Evolutionary conservation across 805 yeast genomes (phyloP).

Genomic region (Saccharomyces mikatae): DNA sequence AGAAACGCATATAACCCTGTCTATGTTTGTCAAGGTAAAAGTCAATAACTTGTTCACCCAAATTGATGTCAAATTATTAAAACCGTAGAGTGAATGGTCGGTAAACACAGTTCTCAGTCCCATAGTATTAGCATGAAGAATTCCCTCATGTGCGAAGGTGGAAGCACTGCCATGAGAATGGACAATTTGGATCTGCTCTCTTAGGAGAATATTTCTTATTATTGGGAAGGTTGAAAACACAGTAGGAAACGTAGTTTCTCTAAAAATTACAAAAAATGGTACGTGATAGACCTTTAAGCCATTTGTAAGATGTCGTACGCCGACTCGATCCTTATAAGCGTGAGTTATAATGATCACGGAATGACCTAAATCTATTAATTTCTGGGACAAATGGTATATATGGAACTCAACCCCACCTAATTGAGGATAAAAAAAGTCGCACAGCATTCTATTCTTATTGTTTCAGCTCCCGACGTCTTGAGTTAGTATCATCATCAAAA

Average conservation of each 20-base stretch:
- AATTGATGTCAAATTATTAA: constrained; percentile 75
- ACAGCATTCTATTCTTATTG: constrained; percentile 57
- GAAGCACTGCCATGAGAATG: constrained; percentile 95
- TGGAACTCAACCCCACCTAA: constrained; percentile 98
- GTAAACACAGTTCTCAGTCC: constrained; percentile 88
- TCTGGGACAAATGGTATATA: constrained; percentile 82
- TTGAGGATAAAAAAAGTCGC: constrained; percentile 96
- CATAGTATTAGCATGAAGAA: constrained; percentile 88
- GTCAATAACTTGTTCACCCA: constrained; percentile 79
- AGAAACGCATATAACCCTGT: constrained; percentile 92
- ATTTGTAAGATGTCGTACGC: constrained; percentile 74
- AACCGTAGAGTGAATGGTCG: constrained; percentile 93
- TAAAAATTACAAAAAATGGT: constrained; percentile 70
- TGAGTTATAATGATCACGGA: constrained; percentile 84
- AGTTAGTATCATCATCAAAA: background rate
- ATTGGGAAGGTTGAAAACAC: constrained; percentile 84
- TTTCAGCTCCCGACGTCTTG: background rate
- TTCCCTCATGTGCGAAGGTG: constrained; percentile 79
- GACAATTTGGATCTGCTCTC: constrained; percentile 81
- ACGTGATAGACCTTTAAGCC: constrained; percentile 90
- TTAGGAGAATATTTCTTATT: constrained; percentile 69
- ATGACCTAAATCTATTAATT: constrained; percentile 72
- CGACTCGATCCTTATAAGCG: constrained; percentile 73
- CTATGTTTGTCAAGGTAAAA: constrained; percentile 77
- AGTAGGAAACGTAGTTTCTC: constrained; percentile 83